Evolutionary conservation across 495 filamentous ascomycete species (phyloP), one percentile per base, ranked within the genome.

Genomic region (Podospora sp.): DNA sequence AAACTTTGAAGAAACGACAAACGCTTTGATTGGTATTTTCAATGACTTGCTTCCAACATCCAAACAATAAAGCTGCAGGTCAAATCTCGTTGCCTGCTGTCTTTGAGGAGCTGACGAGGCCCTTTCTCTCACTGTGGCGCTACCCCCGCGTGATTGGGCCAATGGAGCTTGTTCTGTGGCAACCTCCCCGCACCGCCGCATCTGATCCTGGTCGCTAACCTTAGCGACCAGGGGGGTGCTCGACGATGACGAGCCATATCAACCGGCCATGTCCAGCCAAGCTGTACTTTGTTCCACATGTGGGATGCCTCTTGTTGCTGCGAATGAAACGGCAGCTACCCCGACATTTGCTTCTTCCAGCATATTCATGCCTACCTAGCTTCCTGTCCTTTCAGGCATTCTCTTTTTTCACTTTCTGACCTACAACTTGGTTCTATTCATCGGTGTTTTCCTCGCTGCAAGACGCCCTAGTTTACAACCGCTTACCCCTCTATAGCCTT

Each of bases 51-150:
- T 12, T 12, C 40, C 40, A 18, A 14, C 9, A 46, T 18, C 40
- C 16, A 18, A 46, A 18, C 2, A 46, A 18, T 6, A 46, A 12
- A 46, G 40, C 2, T 46, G 40, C 40, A 46, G 9, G 40, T 12
- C 12, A 2, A 46, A 46, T 46, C 40, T 46, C 16, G 26, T 36
- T 60, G 35, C n/a, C 60, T 50, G 59, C 20, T 26, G 26, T 27
- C 16, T 20, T 59, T 26, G 27, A 4, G 11, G 50, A 29, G 65
- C 46, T 67, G 65, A 67, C 65, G 65, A 67, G 46, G 65, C 65
- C 58, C 55, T 57, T n/a, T 40, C 14, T n/a, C n/a, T 18, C 29
- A 36, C 50, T 59, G 65, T 57, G 58, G 65, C 58, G 25, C 27
- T 27, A 1, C 22, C 33, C 22, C 16, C 27, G 57, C 21, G 14